Base-by-base conservation (phyloP, 345 rosid species). In the Corchorus capsularis region DNA sequence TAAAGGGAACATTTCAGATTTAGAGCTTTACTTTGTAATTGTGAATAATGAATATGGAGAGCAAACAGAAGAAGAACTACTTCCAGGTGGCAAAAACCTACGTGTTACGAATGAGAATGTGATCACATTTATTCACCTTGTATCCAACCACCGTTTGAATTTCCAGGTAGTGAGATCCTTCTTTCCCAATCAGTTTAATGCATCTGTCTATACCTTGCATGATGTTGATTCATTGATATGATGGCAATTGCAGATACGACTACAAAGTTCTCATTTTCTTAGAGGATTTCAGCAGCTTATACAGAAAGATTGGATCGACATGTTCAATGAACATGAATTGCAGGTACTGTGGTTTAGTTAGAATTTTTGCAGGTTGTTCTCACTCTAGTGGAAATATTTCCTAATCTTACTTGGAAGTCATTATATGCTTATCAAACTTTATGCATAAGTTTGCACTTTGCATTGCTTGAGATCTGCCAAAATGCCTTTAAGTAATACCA, bases 241-340 rank as follows among this genome's bases (percentile, higher is more conserved):
- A 75, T 59, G 39, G 62, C 37, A 34, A 50, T 77, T 78, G 79
- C 92, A 93, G 99, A 96, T 93, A 85, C 93, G 98, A 52, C 98
- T 89, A 43, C 99, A 96, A 83, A 91, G 99, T 87, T 78, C 89
- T 80, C 89, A 96, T 89, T 93, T 96, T 80, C 80, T 93, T 83
- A 88, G 93, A 84, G 99, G 99, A 41, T 91, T 96, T 89, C 94
- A 96, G 87, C 98, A 91, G 86, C 98, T 96, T 79, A 88, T 93
- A 74, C 92, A 87, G 79, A 96, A 86, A 85, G 97, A 89, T 62
- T 93, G 99, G 98, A 92, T 96, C 66, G 97, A 92, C 77, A 96
- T 96, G 99, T 93, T 96, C 76, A 90, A 96, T 63, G 99, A 96
- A 83, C 97, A 96, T 79, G 99, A 96, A 84, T 89, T 96, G 82